Percentiles rank a stretch among this genome's conserved stretches.
phyloP scores from a whole-genome alignment of 1,284 basidiomycete genomes.

The Moesziomyces sp. region DNA sequence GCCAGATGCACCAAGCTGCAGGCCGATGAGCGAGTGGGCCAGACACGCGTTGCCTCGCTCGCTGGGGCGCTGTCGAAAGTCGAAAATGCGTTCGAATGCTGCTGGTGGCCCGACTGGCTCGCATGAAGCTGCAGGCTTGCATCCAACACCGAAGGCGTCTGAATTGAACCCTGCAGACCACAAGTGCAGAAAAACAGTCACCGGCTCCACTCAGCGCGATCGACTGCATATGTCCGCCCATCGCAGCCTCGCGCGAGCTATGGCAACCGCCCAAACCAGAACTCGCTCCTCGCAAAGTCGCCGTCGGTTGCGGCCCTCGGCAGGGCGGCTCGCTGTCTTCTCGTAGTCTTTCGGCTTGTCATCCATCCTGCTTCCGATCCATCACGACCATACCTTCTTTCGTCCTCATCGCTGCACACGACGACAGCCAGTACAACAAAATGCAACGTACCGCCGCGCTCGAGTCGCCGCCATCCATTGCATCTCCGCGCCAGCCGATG shows the following conservation, averaged over 20 bases:
- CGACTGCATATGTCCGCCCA: neutral
- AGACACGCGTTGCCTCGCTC: neutral
- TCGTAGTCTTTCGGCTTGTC: neutral
- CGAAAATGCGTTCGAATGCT: neutral
- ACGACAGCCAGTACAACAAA: neutral
- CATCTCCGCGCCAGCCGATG: slow-evolving; percentile 9
- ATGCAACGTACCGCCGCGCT: slow-evolving; percentile 9
- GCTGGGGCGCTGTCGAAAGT: neutral
- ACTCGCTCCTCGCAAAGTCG: too few relatives aligned
- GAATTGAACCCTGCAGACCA: slow-evolving; percentile 22
- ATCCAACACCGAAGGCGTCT: slow-evolving; percentile 26
- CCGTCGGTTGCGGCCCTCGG: neutral
- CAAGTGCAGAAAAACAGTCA: neutral
- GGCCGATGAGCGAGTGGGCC: too few relatives aligned
- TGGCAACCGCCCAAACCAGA: neutral
- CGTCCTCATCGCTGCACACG: neutral
- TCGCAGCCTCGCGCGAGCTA: slow-evolving; percentile 1
- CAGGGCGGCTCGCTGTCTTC: neutral
- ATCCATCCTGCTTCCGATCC: neutral
- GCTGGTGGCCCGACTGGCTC: slow-evolving; percentile 1
- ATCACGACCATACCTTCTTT: neutral
- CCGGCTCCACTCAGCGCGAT: slow-evolving; percentile 3
- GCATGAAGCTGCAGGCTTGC: slow-evolving; percentile 22
- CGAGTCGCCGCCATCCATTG: slow-evolving; percentile 26
- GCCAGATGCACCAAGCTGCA: slow-evolving; percentile 1